A percentile compares a stretch with the other conserved stretches of the same genome.
phyloP scores from a whole-genome alignment of 75 land plant genomes.

The Cunninghamia lanceolata region DNA sequence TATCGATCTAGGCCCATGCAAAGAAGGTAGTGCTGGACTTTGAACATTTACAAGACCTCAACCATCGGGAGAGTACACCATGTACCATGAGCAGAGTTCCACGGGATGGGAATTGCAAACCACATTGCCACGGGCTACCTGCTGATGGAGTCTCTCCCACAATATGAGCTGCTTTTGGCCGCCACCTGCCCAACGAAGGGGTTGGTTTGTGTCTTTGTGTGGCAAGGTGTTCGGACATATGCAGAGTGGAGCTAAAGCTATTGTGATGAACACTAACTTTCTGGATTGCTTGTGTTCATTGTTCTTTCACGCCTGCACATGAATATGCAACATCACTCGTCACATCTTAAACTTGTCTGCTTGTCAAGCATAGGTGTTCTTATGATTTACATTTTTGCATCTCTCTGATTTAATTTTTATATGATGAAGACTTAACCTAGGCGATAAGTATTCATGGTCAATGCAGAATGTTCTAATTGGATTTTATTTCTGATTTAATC shows the following conservation, averaged over 20 bases:
- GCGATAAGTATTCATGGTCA: not conserved
- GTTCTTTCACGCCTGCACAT: not conserved
- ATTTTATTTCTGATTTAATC: not conserved
- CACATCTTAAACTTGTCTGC: not conserved
- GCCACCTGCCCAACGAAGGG: too few relatives aligned
- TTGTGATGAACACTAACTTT: not conserved
- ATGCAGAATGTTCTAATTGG: not conserved
- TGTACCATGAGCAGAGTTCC: too few relatives aligned
- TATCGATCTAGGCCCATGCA: too few relatives aligned
- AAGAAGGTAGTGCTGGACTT: too few relatives aligned
- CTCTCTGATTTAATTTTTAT: not conserved
- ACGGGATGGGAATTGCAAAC: too few relatives aligned
- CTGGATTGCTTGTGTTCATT: not conserved
- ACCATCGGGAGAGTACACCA: too few relatives aligned
- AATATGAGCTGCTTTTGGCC: too few relatives aligned
- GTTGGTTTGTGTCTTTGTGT: not conserved
- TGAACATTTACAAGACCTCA: too few relatives aligned
- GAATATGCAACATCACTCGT: not conserved
- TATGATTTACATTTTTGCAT: not conserved
- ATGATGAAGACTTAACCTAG: not conserved
- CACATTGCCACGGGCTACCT: too few relatives aligned
- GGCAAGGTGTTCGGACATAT: not conserved
- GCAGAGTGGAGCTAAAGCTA: not conserved
- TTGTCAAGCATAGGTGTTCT: not conserved
- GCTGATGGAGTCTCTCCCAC: too few relatives aligned